A percentile compares a stretch with the other conserved stretches of the same genome.
Conservation (phyloP, 768 basidiomycete species). For the Suillus clintonianus region DNA sequence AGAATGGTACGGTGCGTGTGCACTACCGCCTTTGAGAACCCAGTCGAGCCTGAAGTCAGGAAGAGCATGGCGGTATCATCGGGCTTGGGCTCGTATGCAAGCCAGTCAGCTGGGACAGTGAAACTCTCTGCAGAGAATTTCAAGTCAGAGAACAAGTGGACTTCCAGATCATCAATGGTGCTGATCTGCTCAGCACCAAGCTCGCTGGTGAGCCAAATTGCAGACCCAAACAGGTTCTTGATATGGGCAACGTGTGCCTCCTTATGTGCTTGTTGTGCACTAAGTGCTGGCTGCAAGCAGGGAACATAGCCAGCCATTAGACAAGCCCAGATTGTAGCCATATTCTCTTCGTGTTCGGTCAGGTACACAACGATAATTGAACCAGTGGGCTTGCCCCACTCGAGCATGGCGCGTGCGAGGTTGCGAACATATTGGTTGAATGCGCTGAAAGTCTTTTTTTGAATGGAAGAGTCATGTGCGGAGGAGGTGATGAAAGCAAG, state of each 20-base stretch:
- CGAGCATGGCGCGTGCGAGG: constrained; percentile 19
- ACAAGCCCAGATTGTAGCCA: constrained; percentile 33
- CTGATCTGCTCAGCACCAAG: constrained; percentile 25
- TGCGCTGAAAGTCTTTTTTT: constrained; percentile 23
- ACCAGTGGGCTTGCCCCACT: constrained; percentile 26
- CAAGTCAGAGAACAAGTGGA: constrained; percentile 26
- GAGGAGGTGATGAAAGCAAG: constrained; percentile 30
- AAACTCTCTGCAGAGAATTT: constrained; percentile 14
- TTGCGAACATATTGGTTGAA: constrained; percentile 18
- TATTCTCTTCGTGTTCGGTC: constrained; percentile 34
- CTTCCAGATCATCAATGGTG: constrained; percentile 22
- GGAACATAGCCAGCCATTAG: constrained; percentile 32
- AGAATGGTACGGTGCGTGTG: constrained; percentile 41
- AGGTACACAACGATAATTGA: constrained; percentile 29
- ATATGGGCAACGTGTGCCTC: constrained; percentile 31
- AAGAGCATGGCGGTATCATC: constrained; percentile 35
- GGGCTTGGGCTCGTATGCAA: constrained; percentile 16
- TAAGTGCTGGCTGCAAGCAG: constrained; percentile 34
- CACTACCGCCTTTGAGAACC: constrained; percentile 45
- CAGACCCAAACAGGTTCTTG: constrained; percentile 29
- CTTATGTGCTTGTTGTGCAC: constrained; percentile 33
- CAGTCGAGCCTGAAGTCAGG: constrained; percentile 47
- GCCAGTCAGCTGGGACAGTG: constrained; percentile 13
- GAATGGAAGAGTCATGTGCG: constrained; percentile 28
- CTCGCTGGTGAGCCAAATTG: constrained; percentile 33